A percentile compares a stretch with the other conserved stretches of the same genome.
These are phyloP conservation scores for Kuraishia hungarica DNA, from an alignment of 805 yeast genomes.

Conservation along the genomic window DNA sequence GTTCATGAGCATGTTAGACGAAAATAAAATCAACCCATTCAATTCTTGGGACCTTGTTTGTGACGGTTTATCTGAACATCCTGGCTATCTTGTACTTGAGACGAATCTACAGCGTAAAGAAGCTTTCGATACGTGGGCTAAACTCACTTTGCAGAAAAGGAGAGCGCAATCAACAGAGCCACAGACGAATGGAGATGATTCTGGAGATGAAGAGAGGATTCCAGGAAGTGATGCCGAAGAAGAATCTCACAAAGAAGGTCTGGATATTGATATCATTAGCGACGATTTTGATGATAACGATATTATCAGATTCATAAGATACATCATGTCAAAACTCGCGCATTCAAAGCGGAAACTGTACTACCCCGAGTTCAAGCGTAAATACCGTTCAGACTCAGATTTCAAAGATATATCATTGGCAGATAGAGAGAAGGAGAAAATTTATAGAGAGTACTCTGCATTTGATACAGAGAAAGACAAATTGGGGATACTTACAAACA, in stretches of 20 bases:
- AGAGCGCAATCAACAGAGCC: neutral
- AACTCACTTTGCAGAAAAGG: neutral
- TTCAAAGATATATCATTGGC: conserved; percentile 6
- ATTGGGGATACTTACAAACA: neutral
- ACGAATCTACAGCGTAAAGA: conserved; percentile 6
- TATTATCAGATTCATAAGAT: neutral
- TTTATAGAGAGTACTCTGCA: conserved; percentile 9
- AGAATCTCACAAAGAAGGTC: neutral
- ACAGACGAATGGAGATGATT: neutral
- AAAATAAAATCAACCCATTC: conserved; percentile 11
- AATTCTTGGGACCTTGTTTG: conserved; percentile 16
- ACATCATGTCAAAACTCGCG: neutral
- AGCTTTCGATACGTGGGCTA: conserved; percentile 1
- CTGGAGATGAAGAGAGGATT: neutral
- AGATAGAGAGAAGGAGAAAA: conserved; percentile 10
- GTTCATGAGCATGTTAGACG: conserved; percentile 9
- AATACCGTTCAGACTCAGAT: conserved; percentile 7
- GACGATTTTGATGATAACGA: neutral
- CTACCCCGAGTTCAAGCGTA: conserved; percentile 20
- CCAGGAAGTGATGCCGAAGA: neutral
- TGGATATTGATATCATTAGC: neutral
- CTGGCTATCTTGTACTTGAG: conserved; percentile 15
- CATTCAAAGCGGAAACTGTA: conserved; percentile 9
- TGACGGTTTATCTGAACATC: conserved; percentile 11
- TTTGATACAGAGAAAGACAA: conserved; percentile 1